Base-by-base conservation (phyloP, 805 yeast species). In the Candida sanyiensis region DNA sequence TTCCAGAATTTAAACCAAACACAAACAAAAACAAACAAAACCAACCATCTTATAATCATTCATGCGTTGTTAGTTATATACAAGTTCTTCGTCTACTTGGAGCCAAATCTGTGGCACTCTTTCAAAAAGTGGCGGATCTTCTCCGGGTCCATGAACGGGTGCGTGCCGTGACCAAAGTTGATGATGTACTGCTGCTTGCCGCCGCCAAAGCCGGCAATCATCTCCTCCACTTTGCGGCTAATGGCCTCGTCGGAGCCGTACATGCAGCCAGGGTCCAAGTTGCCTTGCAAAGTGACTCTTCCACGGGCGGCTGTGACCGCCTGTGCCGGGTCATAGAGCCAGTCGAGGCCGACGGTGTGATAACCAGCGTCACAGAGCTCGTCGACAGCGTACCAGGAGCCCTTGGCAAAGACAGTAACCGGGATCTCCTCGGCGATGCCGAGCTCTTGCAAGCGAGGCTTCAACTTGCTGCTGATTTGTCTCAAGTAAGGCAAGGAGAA, bases 101-200 rank as follows among this genome's bases (percentile, higher is more conserved):
- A 64, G 8, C 95, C 95, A 38, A 83, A 60, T 53, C 89, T 74
- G 59, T 87, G 95, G 51, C 93, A 83, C 61, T 87, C 96, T 61
- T 86, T 67, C 56, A 93, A 68, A 66, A 93, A 93, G 63, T 77
- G 85, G 44, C 76, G 79, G 45, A 93, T 75, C 60, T 83, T 83
- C 48, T 84, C 95, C 9, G 97, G 96, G 47, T 86, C 83, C 95
- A 93, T 88, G 64, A 85, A 87, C 17, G 98, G 98, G 59, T 88
- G 97, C 17, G 98, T 93, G 13, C 98, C 98, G 54, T 93, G 98
- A 33, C 98, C 98, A 56, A 93, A 84, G 67, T 93, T 93, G 51
- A 90, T 81, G 49, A 93, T 90, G 65, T 93, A 93, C 54, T 82
- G 74, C 56, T 84, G 77, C 62, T 87, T 87, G 17, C 96, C 96